Evolutionary conservation across 306 rosid genomes (phyloP), one percentile per base, ranked within the genome.

Genomic region (Castanea crenata): DNA sequence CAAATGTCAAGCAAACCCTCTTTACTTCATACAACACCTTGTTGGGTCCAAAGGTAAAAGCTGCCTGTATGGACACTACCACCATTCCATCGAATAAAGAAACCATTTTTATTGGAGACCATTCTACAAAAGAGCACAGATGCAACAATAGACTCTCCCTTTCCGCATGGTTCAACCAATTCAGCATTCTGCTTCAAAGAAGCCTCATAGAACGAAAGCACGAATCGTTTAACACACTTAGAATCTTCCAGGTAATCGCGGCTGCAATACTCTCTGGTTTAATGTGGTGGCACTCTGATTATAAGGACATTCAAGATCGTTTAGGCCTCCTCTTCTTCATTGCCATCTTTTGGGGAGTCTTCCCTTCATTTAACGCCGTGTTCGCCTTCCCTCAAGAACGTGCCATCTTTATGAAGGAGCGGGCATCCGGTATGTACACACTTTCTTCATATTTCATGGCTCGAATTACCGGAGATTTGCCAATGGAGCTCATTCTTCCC

Each of bases 331-430:
- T 94, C 80, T 94, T 90, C 91, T 94, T 92, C 91, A 87, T 94
- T 44, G 83, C 98, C 73, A 94, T 94, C 67, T 94, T 94, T 15
- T 94, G 98, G 98, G 98, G 98, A 1, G 98, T 94, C 34, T 89
- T 94, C 64, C 97, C 98, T 0, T 92, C 97, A 6, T 92, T 94
- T 78, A 94, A 94, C 80, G 76, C 98, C 0, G 96, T 90, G 4
- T 94, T 94, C 5, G 96, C 96, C 14, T 94, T 94, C 83, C 97
- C 98, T 10, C 98, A 94, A 84, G 98, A 94, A 52, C 96, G 94
- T 0, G 94, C 93, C 20, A 86, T 92, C 81, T 88, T 94, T 19
- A 59, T 88, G 52, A 94, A 94, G 79, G 98, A 94, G 49, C 73
- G 91, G 13, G 91, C 97, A 29, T 94, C 98, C 3, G 96, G 97